A percentile compares a stretch with the other conserved stretches of the same genome.
These are phyloP conservation scores for Plasmodium adleri DNA, from an alignment of 169 alveolate genomes.

Conservation along the genomic window DNA sequence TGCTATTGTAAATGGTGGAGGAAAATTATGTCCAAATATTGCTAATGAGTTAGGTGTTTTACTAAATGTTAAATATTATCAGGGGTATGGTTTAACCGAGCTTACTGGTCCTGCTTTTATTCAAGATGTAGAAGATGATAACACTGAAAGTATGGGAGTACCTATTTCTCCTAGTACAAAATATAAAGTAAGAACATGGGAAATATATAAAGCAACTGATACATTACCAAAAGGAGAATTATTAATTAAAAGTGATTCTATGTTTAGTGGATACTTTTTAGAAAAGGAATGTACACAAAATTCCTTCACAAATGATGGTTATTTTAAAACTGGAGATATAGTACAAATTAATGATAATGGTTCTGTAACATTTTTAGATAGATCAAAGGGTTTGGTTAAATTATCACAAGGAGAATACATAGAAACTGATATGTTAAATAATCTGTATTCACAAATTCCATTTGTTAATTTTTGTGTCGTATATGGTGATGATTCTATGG, in stretches of 20 bases:
- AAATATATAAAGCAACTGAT: conserved; percentile 78
- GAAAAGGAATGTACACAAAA: too few relatives aligned
- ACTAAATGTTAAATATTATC: conserved; percentile 24
- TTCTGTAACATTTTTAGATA: conserved; percentile 92
- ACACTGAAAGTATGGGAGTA: conserved; percentile 20
- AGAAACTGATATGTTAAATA: conserved; percentile 52
- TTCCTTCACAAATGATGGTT: conserved; percentile 93
- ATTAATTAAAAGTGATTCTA: conserved; percentile 89
- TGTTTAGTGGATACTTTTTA: too few relatives aligned
- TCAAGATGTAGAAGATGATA: not conserved
- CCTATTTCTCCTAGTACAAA: not conserved
- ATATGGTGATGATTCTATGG: conserved; percentile 65
- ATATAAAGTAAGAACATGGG: conserved; percentile 53
- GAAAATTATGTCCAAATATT: conserved; percentile 30
- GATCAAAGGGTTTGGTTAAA: conserved; percentile 95
- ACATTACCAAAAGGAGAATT: conserved; percentile 95
- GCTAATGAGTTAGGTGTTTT: conserved; percentile 15
- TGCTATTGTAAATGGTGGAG: conserved; percentile 40
- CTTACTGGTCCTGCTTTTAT: conserved; percentile 21
- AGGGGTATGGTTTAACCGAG: conserved; percentile 65
- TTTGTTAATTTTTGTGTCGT: conserved; percentile 40
- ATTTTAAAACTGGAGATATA: conserved; percentile 95
- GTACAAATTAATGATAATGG: conserved; percentile 91
- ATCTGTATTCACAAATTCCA: conserved; percentile 16
- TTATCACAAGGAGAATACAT: conserved; percentile 97